Evolutionary conservation across 495 filamentous ascomycete species (phyloP), one percentile per base, ranked within the genome.

Genomic region (Cercophora samala): DNA sequence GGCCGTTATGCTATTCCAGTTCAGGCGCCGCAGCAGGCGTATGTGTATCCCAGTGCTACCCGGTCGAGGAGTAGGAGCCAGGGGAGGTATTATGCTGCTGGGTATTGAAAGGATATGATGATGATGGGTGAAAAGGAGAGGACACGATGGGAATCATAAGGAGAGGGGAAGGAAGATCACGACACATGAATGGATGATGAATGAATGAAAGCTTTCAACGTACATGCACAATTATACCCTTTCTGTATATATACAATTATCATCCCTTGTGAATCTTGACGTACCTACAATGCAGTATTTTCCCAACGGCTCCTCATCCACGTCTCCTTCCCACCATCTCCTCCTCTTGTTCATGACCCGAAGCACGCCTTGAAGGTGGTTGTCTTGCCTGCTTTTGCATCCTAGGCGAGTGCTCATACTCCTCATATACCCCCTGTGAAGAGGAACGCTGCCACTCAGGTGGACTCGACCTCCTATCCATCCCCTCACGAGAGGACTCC

Each of bases 11-110:
- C 62, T 3, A 61, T 54, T 52, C 63, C 64, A 15, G 59, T 60
- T 13, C 54, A 62, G 64, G 67, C 69, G 52, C 58, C 67, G 18
- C 62, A 64, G 19, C 62, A 64, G 19, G 58, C 67, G 29, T 69
- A 71, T 63, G 65, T 58, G 18, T 66, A 67, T 18, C n/a, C 60
- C 24, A 24, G 59, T 5, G 26, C 55, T 26, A 56, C 65, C 2
- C 32, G 70, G 64, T 66, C 64, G 24, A 68, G 72, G 67, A 69
- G 67, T 59, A 63, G 69, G 60, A 68, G 67, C 42, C 51, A 56
- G 63, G 60, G 65, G 54, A 52, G 71, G 64, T 69, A 73, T 64
- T 68, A 73, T 69, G 60, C 58, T 25, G 66, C 60, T 46, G 37
- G 37, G 37, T 46, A 46, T 17, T 46, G 11, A 46, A 46, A 9